Conservation (phyloP, 2,329 filamentous ascomycete genomes). For the Alternaria gaisen region DNA sequence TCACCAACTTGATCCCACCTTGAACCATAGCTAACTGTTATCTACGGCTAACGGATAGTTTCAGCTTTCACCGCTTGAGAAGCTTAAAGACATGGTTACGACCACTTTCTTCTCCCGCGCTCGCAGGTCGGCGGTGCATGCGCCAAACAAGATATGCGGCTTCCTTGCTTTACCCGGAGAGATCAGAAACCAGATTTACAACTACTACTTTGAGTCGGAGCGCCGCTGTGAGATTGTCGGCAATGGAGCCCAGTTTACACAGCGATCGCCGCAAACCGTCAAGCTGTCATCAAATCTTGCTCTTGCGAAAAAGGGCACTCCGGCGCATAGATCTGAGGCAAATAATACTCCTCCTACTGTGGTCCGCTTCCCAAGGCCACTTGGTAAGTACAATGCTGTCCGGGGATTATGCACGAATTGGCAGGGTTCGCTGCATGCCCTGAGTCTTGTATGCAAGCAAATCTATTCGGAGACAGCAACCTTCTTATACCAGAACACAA, state of each 20-base stretch:
- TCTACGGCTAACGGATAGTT: background rate
- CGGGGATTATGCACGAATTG: slow-evolving; percentile 38
- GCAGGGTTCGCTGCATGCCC: slow-evolving; percentile 37
- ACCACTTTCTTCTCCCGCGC: slow-evolving; percentile 24
- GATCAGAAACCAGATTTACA: slow-evolving; percentile 60
- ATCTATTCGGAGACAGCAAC: slow-evolving; percentile 35
- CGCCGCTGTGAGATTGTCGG: slow-evolving; percentile 40
- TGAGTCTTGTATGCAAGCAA: slow-evolving; percentile 43
- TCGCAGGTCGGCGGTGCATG: slow-evolving; percentile 8
- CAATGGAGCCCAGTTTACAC: slow-evolving; percentile 18
- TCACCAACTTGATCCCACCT: background rate
- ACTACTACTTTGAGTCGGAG: slow-evolving; percentile 42
- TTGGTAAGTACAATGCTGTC: slow-evolving; percentile 30
- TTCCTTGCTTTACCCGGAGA: slow-evolving; percentile 58
- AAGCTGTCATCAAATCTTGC: slow-evolving; percentile 23
- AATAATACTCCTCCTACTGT: background rate
- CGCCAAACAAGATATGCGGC: slow-evolving; percentile 28
- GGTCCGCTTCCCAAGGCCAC: slow-evolving; percentile 27
- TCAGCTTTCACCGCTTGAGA: background rate
- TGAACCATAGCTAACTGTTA: background rate
- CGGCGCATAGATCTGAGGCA: background rate
- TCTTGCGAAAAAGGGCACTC: background rate
- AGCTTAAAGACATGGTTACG: slow-evolving; percentile 2
- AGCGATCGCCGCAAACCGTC: slow-evolving; percentile 13
- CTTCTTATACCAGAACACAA: slow-evolving; percentile 41